Base-by-base conservation (phyloP, 1,284 basidiomycete genomes). In the Bjerkandera adusta region DNA sequence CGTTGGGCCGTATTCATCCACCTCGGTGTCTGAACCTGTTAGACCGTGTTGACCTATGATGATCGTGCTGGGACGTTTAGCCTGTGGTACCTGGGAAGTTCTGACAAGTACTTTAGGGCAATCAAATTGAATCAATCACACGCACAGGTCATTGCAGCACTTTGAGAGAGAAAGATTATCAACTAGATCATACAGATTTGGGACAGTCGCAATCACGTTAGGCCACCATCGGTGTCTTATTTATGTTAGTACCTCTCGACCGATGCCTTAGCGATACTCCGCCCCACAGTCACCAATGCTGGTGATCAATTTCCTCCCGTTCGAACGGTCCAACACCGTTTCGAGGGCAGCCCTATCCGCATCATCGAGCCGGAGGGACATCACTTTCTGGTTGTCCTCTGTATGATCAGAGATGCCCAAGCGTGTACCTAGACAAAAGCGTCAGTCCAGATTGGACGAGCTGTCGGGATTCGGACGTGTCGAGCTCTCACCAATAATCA, bases 251-350 rank as follows among this genome's bases (percentile, higher is more conserved):
- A n/a, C n/a, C n/a, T n/a, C n/a, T n/a, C n/a, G n/a, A n/a, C n/a
- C n/a, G n/a, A n/a, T n/a, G n/a, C n/a, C 20, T 22, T 43, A 47
- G 41, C 88, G 81, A 66, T 91, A 91, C 68, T 91, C 88, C 16
- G 83, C 83, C 30, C 89, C 89, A 63, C 88, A 90, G 60, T 91
- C 89, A 4, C 88, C 88, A 49, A 91, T 81, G 13, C 69, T 72
- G 12, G 70, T 76, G 50, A 88, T 84, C 61, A 90, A 71, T 26
- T 59, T 71, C 34, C 77, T 66, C 3, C 81, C 76, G 40, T 81
- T 79, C 3, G 84, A 86, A 37, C 67, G 70, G 5, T 64, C 68
- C 5, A 89, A 65, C 16, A 90, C 76, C 1, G 61, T 68, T 47
- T 88, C 81, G 53, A 91, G 86, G 11, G 66, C 74, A 4, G 64